A percentile compares a stretch with the other conserved stretches of the same genome.
These are phyloP conservation scores for Triticum aestivum DNA, from an alignment of 176 grass and related monocot genomes.

Conservation along the genomic window DNA sequence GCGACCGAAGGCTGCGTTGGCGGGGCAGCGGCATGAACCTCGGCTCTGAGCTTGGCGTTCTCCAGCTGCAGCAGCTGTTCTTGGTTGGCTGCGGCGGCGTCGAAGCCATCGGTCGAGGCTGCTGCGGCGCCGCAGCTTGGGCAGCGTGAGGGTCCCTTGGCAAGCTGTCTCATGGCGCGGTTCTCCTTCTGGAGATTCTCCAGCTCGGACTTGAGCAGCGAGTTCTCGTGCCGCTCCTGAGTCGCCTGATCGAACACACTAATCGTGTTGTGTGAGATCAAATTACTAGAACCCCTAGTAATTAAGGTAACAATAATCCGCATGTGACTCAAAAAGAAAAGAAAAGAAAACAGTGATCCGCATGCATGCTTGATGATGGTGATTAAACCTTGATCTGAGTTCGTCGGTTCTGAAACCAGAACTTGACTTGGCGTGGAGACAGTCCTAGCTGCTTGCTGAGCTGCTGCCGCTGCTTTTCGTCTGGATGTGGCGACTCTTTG, in stretches of 20 bases:
- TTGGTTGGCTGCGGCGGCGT: conserved; percentile 12
- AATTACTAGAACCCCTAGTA: neutral
- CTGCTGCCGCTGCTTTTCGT: conserved; percentile 76
- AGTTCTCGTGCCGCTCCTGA: conserved; percentile 90
- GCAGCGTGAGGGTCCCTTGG: conserved; percentile 46
- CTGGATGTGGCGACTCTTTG: conserved; percentile 86
- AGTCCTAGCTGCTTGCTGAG: conserved; percentile 72
- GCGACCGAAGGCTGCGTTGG: neutral
- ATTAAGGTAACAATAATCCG: too few relatives aligned
- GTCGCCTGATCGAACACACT: conserved; percentile 41
- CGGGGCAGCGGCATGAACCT: conserved; percentile 32
- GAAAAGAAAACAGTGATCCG: too few relatives aligned
- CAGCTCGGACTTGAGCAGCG: conserved; percentile 74
- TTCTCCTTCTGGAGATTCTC: conserved; percentile 76
- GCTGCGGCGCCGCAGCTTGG: conserved; percentile 47
- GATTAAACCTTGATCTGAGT: conserved; percentile 59
- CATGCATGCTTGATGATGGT: too few relatives aligned
- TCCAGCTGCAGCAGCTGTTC: conserved; percentile 62
- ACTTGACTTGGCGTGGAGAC: conserved; percentile 83
- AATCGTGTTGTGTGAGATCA: neutral
- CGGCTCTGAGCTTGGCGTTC: conserved; percentile 65
- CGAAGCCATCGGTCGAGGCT: conserved; percentile 20
- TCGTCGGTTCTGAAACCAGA: conserved; percentile 95
- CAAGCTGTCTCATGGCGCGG: conserved; percentile 54
- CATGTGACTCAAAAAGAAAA: too few relatives aligned